Evolutionary conservation across 352 stramenopile species (phyloP).

Genomic region (Phytophthora palmivora): DNA sequence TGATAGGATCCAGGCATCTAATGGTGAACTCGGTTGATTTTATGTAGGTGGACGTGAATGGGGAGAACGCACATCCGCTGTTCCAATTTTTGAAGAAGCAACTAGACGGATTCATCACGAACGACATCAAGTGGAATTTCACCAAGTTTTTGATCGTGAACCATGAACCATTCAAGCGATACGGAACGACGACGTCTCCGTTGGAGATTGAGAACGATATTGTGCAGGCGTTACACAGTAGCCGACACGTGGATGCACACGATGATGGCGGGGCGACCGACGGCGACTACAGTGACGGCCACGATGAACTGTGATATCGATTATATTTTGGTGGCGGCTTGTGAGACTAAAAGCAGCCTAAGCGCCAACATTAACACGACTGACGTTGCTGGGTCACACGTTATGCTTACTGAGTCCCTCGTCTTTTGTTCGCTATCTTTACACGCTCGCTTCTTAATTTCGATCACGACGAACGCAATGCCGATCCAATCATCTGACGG

Average conservation of each 20-base stretch:
- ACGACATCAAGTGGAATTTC: constrained; percentile 92
- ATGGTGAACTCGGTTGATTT: background rate
- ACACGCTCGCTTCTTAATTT: too few species aligned
- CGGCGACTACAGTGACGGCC: constrained; percentile 34
- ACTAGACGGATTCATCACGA: constrained; percentile 67
- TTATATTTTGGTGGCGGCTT: too few species aligned
- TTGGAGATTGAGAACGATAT: constrained; percentile 76
- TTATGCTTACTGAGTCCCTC: too few species aligned
- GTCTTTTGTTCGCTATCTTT: too few species aligned
- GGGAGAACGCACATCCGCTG: constrained; percentile 79
- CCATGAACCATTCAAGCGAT: constrained; percentile 73
- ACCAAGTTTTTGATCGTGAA: constrained; percentile 88
- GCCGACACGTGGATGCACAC: constrained; percentile 33
- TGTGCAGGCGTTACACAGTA: constrained; percentile 45
- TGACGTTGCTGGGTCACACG: background rate
- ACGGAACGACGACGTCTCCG: constrained; percentile 71
- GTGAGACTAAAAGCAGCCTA: too few species aligned
- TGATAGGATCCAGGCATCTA: background rate
- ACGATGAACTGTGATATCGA: constrained; percentile 33
- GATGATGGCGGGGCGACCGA: constrained; percentile 38
- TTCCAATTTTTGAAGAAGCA: constrained; percentile 92
- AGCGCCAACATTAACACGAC: too few species aligned
- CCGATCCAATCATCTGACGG: too few species aligned
- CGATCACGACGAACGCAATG: too few species aligned
- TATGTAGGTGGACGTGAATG: constrained; percentile 94